Conservation (phyloP, 1,284 basidiomycete genomes). For the Cystobasidiaceae sp. region DNA sequence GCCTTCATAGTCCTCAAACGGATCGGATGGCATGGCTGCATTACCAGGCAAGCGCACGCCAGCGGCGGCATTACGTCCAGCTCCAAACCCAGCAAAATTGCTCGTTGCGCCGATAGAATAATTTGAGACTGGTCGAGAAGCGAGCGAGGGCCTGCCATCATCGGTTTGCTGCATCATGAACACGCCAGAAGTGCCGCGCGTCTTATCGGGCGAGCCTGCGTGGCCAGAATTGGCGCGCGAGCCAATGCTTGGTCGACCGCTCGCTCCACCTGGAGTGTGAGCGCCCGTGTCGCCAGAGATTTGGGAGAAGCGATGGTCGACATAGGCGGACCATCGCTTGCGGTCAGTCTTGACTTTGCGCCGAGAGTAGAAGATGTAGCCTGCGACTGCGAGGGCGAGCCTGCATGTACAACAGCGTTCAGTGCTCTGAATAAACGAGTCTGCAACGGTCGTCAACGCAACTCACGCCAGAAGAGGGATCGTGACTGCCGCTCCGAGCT, state of each 20-base stretch:
- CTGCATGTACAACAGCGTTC: not conserved
- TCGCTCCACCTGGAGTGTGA: not conserved
- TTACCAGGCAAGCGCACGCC: too few relatives aligned
- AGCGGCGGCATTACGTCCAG: constrained; percentile 7
- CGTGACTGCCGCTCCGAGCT: constrained; percentile 69
- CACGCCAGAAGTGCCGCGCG: not conserved
- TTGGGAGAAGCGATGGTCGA: constrained; percentile 72
- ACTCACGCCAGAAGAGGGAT: constrained; percentile 58
- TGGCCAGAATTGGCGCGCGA: not conserved
- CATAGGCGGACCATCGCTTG: constrained; percentile 61
- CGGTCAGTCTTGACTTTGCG: constrained; percentile 57
- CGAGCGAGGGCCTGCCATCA: constrained; percentile 6
- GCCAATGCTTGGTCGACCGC: constrained; percentile 10
- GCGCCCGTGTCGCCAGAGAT: constrained; percentile 3
- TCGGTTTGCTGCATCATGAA: not conserved
- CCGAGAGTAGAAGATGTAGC: constrained; percentile 60
- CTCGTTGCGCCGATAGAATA: constrained; percentile 1
- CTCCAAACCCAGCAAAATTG: constrained; percentile 7
- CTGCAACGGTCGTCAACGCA: not conserved
- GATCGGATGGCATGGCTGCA: too few relatives aligned
- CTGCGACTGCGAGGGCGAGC: constrained; percentile 51
- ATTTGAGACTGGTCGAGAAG: constrained; percentile 2
- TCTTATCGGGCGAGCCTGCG: constrained; percentile 5
- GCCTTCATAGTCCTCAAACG: not conserved
- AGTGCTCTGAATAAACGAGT: not conserved